Conservation (phyloP, 129 eudicot genomes). For the Lactuca sativa region DNA sequence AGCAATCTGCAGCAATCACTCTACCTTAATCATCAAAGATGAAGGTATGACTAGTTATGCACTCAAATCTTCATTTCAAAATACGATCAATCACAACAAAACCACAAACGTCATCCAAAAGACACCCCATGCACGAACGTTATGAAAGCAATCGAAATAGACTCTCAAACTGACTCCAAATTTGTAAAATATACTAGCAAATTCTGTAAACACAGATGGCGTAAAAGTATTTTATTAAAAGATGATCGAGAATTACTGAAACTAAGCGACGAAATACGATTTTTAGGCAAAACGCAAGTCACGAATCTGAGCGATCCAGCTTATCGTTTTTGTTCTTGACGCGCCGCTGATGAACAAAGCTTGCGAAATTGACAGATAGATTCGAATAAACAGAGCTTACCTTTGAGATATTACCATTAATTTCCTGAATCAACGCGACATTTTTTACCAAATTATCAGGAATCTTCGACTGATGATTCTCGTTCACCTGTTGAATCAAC, state of each 20-base stretch:
- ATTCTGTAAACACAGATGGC: conserved; percentile 10
- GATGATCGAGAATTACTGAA: conserved; percentile 24
- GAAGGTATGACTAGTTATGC: background rate
- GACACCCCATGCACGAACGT: conserved; percentile 12
- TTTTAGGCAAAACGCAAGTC: conserved; percentile 25
- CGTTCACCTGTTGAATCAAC: conserved; percentile 67
- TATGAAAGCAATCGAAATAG: background rate
- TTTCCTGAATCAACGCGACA: conserved; percentile 56
- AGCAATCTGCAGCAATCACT: conserved; percentile 20
- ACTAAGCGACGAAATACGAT: conserved; percentile 10
- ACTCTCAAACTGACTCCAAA: conserved; percentile 1
- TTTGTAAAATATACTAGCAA: background rate
- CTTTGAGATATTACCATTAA: conserved; percentile 58
- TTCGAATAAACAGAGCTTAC: conserved; percentile 52
- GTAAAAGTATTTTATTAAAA: conserved; percentile 10
- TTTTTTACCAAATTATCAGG: conserved; percentile 65
- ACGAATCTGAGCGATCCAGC: conserved; percentile 25
- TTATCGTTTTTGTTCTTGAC: conserved; percentile 27
- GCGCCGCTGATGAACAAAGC: conserved; percentile 41
- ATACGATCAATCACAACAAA: conserved; percentile 12
- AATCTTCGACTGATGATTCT: conserved; percentile 69
- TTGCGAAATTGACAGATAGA: conserved; percentile 47
- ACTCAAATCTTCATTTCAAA: conserved; percentile 9
- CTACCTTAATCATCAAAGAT: conserved; percentile 11
- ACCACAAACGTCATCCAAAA: conserved; percentile 4